A percentile compares a stretch with the other conserved stretches of the same genome.
phyloP scores from a whole-genome alignment of 2,329 filamentous ascomycete species.

The Eutypella sp. region DNA sequence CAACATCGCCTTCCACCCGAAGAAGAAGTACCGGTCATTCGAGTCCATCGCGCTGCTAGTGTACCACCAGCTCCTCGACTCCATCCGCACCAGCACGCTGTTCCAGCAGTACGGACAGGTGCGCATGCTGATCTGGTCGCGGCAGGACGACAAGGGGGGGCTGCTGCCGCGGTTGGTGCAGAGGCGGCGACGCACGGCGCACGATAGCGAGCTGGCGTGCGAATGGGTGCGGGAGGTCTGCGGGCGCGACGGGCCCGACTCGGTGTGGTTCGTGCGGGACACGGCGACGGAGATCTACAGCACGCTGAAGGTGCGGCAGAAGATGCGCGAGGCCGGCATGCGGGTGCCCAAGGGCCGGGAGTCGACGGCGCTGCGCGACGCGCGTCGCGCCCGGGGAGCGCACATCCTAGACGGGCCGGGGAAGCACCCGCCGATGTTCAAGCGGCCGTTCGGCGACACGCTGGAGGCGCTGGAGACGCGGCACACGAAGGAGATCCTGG shows the following conservation, averaged over 20 bases:
- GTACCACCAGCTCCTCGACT: conserved; percentile 56
- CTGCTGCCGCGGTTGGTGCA: conserved; percentile 57
- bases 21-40: conserved; percentile 45
- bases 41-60: conserved; percentile 54
- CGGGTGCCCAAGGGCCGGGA: conserved; percentile 41
- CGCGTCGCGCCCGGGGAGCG: conserved; percentile 5
- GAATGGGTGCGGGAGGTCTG: conserved; percentile 57
- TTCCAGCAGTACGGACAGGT: conserved; percentile 76
- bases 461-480: conserved; percentile 32
- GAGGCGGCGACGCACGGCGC: conserved; percentile 49
- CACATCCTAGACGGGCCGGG: conserved; percentile 3
- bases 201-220: conserved; percentile 58
- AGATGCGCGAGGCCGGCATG: conserved; percentile 43
- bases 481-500: conserved; percentile 16
- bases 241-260: conserved; percentile 26
- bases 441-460: conserved; percentile 34
- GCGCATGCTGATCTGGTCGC: conserved; percentile 71
- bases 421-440: conserved; percentile 22
- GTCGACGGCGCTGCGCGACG: conserved; percentile 24
- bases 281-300: conserved; percentile 44
- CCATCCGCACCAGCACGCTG: conserved; percentile 52
- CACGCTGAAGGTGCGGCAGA: conserved; percentile 30
- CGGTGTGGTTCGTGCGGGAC: conserved; percentile 35
- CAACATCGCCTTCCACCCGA: conserved; percentile 56
- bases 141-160: conserved; percentile 51